Evolutionary conservation across 2,329 filamentous ascomycete genomes (phyloP), one percentile per base, ranked within the genome.

Genomic region (Exophiala viscosa): DNA sequence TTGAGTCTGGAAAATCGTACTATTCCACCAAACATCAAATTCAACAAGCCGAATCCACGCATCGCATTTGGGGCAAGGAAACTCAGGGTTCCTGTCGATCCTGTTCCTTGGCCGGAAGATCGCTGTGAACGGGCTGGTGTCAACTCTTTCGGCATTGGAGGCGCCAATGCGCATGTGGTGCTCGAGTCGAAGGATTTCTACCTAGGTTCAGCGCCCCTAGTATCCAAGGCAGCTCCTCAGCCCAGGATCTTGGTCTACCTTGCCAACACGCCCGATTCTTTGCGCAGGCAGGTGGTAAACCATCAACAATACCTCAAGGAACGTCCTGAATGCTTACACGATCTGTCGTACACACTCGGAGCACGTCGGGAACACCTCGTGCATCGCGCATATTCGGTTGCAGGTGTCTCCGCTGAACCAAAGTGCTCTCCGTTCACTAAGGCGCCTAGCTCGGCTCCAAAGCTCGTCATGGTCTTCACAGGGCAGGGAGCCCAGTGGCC

Each of bases 401-500:
- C 34, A 17, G 17, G 6, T 32, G 15, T 17, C 28, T 20, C 13
- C 43, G n/a, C n/a, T 11, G n/a, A 33, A 17, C 14, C 32, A 33
- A 18, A 33, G 10, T 36, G 14, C 43, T 45, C 11, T 15, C 43
- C 23, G 10, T 45, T 31, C 11, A 14, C 17, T 15, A 14, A 33
- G 31, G 32, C 36, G 43, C 31, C 38, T 28, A 28, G 23, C 23
- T 28, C 20, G 11, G 42, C 43, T 32, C 48, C 43, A 13, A 45
- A 35, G 9, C 50, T 66, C 5, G 50, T 45, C 2, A 66, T 68
- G 32, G 58, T 67, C 2, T 72, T 70, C 48, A 71, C 64, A 11
- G 69, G 69, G 3, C 69, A 72, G 45, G 69, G 69, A 1, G 65
- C 69, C 2, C 68, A 71, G 35, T 72, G 66, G 64, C 35, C 59